phyloP scores from a whole-genome alignment of 2,329 filamentous ascomycete species.

The Tricladium varicosporioides region DNA sequence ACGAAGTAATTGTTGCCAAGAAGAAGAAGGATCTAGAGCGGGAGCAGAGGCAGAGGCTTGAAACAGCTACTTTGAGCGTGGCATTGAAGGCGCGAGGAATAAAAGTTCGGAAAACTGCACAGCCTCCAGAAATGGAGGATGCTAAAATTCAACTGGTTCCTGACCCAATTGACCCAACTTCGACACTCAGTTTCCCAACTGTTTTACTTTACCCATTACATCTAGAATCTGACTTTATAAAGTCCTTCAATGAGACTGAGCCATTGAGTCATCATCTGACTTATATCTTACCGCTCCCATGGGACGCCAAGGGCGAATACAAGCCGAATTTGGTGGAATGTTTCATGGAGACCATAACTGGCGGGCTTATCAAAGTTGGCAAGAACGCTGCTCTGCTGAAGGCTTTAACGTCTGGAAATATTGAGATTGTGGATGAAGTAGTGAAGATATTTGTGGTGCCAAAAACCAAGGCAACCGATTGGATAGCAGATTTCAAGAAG shows the following conservation, averaged over 20 bases:
- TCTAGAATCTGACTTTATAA: slow-evolving; percentile 86
- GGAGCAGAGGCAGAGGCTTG: slow-evolving; percentile 50
- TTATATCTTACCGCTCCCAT: slow-evolving; percentile 86
- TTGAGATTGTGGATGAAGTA: slow-evolving; percentile 85
- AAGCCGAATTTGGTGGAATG: slow-evolving; percentile 68
- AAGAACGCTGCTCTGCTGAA: slow-evolving; percentile 78
- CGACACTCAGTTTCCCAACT: slow-evolving; percentile 71
- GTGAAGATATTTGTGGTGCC: slow-evolving; percentile 83
- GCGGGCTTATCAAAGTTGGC: slow-evolving; percentile 84
- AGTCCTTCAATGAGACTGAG: slow-evolving; percentile 77
- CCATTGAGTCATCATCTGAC: slow-evolving; percentile 72
- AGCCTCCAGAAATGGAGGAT: slow-evolving; percentile 86
- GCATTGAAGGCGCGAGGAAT: slow-evolving; percentile 72
- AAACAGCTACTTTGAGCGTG: slow-evolving; percentile 60
- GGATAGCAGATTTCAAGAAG: slow-evolving; percentile 82
- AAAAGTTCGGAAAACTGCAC: slow-evolving; percentile 59
- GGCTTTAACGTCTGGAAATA: slow-evolving; percentile 70
- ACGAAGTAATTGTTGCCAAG: slow-evolving; percentile 53
- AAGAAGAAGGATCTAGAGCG: slow-evolving; percentile 56
- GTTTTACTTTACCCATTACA: slow-evolving; percentile 83
- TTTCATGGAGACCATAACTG: slow-evolving; percentile 79
- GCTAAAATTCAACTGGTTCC: slow-evolving; percentile 67
- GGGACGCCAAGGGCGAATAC: slow-evolving; percentile 74
- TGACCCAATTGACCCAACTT: slow-evolving; percentile 70
- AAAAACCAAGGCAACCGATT: slow-evolving; percentile 63